Base-by-base conservation (phyloP, 768 basidiomycete species). In the Polyporus arcularius region DNA sequence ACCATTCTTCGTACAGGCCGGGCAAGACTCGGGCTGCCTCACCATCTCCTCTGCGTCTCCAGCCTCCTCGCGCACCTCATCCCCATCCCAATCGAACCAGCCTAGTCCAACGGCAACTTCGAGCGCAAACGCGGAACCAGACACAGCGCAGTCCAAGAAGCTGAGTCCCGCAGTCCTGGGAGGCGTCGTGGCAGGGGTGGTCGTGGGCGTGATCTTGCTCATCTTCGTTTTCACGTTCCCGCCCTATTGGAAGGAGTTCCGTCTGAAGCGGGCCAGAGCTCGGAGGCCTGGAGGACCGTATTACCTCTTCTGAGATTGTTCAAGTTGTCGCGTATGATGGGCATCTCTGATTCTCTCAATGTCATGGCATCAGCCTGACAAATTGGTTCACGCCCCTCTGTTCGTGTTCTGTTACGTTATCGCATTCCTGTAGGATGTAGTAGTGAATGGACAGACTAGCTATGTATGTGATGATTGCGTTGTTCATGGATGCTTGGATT, bases 1-100 rank as follows among this genome's bases (percentile, higher is more conserved):
- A 16, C 68, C 70, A 3, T 76, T 78, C 62, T 73, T 72, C 50
- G 73, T 79, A 31, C 40, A 46, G 11, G 30, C 46, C 1, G 61
- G 58, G 5, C 38, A 35, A 39, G 32, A 57, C 31, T 35, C 59
- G 28, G 28, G 43, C 2, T 75, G 75, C 57, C 52, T 73, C 51
- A 51, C 53, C 15, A 35, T 50, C 28, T 43, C 61, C 32, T 46
- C 57, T 9, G 38, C 60, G 11, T 14, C 58, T 16, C 9, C 57
- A 9, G 42, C 58, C 32, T 40, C 55, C 21, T 50, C 61, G 11
- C n/a, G 38, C 15, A 48, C 53, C 3, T 45, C 35, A 1, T 7
- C 52, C 18, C n/a, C 8, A 8, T 39, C 52, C 16, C 32, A 46
- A 21, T 10, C 3, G 10, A 21, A 21, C 1, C 4, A 9, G 14